Evolutionary conservation across 805 yeast genomes (phyloP), one percentile per base, ranked within the genome.

Genomic region (Hanseniaspora lindneri): DNA sequence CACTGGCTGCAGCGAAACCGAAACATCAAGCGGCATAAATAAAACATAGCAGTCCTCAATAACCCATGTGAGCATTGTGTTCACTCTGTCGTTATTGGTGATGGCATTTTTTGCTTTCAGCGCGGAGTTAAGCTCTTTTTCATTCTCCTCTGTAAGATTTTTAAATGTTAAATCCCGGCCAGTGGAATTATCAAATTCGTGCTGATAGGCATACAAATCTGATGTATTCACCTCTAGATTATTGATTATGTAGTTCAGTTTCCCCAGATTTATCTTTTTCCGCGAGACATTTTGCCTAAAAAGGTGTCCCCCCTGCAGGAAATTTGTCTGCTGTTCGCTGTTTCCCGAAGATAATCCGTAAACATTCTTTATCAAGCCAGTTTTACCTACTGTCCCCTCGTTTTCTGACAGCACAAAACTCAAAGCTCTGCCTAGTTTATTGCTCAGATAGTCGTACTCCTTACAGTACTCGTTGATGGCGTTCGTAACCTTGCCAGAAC

Each of bases 1-100:
- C n/a, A n/a, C n/a, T n/a, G n/a, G n/a, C n/a, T n/a, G n/a, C n/a
- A n/a, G n/a, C n/a, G n/a, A n/a, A n/a, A n/a, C n/a, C n/a, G n/a
- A n/a, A n/a, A n/a, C 40, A 23, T 33, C 39, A 4, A 14, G 16
- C 7, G 13, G n/a, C 34, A 43, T n/a, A 16, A 43, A 43, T 16
- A 43, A 36, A 8, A 14, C 16, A 28, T 23, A 21, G 32, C 49
- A 44, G 19, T 44, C 49, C 24, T 44, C 49, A 17, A 44, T 23
- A 4, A 44, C 49, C 49, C 49, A 44, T 7, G 20, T 21, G 1
- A 44, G 7, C 41, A 44, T 36, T 1, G 40, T 24, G 19, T 37
- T 39, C 8, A 29, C 17, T 9, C 24, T 23, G 21, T 44, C 30
- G 21, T 37, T 16, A 8, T 16, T 11, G 1, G 34, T 21, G 2